Evolutionary conservation across 2,329 filamentous ascomycete species (phyloP).

Genomic region (Graphiopsis chlorocephala): DNA sequence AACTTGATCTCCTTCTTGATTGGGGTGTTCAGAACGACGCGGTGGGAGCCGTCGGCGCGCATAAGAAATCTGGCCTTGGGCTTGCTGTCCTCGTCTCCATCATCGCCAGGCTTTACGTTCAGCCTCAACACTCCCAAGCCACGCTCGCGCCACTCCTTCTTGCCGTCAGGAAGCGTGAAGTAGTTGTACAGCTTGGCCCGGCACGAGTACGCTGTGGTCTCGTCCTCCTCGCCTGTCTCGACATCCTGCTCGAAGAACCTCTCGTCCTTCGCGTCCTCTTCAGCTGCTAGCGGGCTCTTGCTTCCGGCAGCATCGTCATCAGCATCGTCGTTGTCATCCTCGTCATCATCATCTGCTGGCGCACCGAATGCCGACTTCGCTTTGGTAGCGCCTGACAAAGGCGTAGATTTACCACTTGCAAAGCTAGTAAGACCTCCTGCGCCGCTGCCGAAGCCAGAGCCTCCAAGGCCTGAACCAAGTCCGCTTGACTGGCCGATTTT

Average conservation of each 20-base stretch:
- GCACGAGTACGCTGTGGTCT: conserved; percentile 70
- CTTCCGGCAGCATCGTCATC: conserved; percentile 46
- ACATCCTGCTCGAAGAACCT: conserved; percentile 62
- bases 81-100: conserved; percentile 50
- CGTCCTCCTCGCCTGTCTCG: conserved; percentile 83
- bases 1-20: conserved; percentile 77
- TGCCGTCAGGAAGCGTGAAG: conserved; percentile 45
- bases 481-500: conserved; percentile 28
- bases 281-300: conserved; percentile 44
- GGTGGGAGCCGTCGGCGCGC: conserved; percentile 84
- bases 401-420: conserved; percentile 49
- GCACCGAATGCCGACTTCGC: conserved; percentile 73
- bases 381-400: conserved; percentile 48
- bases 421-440: conserved; percentile 62
- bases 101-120: conserved; percentile 65
- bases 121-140: conserved; percentile 81
- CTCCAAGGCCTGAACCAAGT: conserved; percentile 26
- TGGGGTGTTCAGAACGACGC: conserved; percentile 81
- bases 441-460: conserved; percentile 38
- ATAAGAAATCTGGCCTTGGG: conserved; percentile 72
- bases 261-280: conserved; percentile 64
- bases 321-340: conserved; percentile 50
- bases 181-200: conserved; percentile 85
- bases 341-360: conserved; percentile 60
- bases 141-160: conserved; percentile 81